Conservation (phyloP, 1,284 basidiomycete genomes). For the Pseudozyma sp. region DNA sequence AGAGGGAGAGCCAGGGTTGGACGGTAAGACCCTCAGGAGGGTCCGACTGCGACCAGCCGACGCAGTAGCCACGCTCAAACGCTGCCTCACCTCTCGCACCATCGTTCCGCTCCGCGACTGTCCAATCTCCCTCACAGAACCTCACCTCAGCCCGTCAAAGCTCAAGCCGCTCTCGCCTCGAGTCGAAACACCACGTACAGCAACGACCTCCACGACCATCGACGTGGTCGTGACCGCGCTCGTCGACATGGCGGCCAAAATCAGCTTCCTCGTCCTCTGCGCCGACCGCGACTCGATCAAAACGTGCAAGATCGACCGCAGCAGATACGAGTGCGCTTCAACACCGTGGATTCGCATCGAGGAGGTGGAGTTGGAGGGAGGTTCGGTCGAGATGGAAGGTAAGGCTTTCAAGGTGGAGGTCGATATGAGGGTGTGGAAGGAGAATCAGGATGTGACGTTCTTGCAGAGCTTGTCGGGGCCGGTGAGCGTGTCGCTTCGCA, state of each 20-base stretch:
- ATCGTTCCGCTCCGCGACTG: slow-evolving; percentile 17
- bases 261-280: slow-evolving; percentile 35
- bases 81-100: slow-evolving; percentile 23
- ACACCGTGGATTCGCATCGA: slow-evolving; percentile 29
- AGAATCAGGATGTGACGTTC: slow-evolving; percentile 22
- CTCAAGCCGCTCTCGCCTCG: slow-evolving; percentile 1
- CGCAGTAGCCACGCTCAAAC: slow-evolving; percentile 21
- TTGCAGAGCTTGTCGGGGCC: slow-evolving; percentile 18
- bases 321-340: slow-evolving; percentile 8
- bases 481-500: slow-evolving; percentile 17
- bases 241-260: slow-evolving; percentile 23
- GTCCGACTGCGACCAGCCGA: slow-evolving; percentile 22
- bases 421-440: slow-evolving; percentile 22
- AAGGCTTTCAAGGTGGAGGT: slow-evolving; percentile 17
- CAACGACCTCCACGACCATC: neutral
- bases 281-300: slow-evolving; percentile 10
- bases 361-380: slow-evolving; percentile 3
- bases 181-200: slow-evolving; percentile 2
- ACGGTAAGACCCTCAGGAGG: slow-evolving; percentile 11
- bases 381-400: neutral
- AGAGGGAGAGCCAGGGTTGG: neutral
- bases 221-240: slow-evolving; percentile 17
- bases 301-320: slow-evolving; percentile 29
- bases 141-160: neutral
- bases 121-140: slow-evolving; percentile 11